Evolutionary conservation across 176 grass and related monocot genomes (phyloP), one percentile per base, ranked within the genome.

Genomic region (Aegilops sharonensis): DNA sequence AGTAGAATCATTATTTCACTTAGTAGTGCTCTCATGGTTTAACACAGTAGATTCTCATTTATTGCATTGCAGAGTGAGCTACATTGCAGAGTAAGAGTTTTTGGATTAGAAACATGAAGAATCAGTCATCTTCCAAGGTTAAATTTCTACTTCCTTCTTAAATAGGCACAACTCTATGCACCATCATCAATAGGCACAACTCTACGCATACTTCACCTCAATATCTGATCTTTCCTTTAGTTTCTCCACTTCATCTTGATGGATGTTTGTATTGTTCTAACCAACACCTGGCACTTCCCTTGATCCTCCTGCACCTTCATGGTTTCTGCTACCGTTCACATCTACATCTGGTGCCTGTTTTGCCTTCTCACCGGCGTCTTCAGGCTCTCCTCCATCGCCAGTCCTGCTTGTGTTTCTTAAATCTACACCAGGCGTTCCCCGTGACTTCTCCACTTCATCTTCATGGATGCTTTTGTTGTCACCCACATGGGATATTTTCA

Each of bases 161-260:
- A 68, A 68, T 35, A 68, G 14, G 15, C 34, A 18, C 66, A 60
- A 21, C 56, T 68, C 18, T 31, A 32, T 9, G 31, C 30, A 7
- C 17, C 35, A 34, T 60, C 21, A 84, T 30, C 79, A 45, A 23
- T 31, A 64, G 14, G 50, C 2, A 1, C 17, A 72, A n/a, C 78
- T 82, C 75, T 89, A 64, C 14, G 65, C 75, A 64, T 78, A 25
- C 18, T 85, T 91, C 31, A 5, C 64, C 40, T 85, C 50, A 24
- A 6, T 29, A 68, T 77, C 29, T 24, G 36, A 18, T 25, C 36
- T 30, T 80, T 70, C 60, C 27, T 81, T 76, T 9, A 1, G 83
- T 32, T 76, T 75, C 60, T 76, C 70, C 9, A 67, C 31, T 40
- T 13, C 56, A 64, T 64, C 23, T 43, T 68, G 59, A 77, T 43